A percentile compares a stretch with the other conserved stretches of the same genome.
Evolutionary conservation across 352 stramenopile species (phyloP).

Genomic region (Phytophthora megakarya): DNA sequence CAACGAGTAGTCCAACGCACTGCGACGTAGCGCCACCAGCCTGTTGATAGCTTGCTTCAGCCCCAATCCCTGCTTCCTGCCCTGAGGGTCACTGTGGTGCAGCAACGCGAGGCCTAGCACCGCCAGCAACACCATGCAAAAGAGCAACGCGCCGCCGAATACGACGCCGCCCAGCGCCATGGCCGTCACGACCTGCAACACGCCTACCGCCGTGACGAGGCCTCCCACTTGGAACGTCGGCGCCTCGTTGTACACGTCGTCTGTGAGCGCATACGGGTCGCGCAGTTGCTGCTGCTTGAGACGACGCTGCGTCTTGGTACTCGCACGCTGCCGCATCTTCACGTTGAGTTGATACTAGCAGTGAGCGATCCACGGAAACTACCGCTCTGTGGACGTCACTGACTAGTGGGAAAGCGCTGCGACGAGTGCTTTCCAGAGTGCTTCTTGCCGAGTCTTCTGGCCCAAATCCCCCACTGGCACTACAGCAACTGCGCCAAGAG

Average conservation of each 20-base stretch:
- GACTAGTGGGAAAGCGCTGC: conserved; percentile 33
- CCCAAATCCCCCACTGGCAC: conserved; percentile 32
- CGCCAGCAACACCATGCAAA: conserved; percentile 38
- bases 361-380: conserved; percentile 8
- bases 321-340: conserved; percentile 36
- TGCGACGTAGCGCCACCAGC: conserved; percentile 44
- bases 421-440: conserved; percentile 18
- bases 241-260: conserved; percentile 26
- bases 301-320: conserved; percentile 39
- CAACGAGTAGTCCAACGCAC: conserved; percentile 57
- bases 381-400: conserved; percentile 19
- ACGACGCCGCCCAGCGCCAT: conserved; percentile 39
- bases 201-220: conserved; percentile 39
- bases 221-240: conserved; percentile 46
- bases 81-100: conserved; percentile 15
- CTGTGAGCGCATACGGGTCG: conserved; percentile 36
- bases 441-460: conserved; percentile 20
- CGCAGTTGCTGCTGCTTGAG: conserved; percentile 37
- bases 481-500: conserved; percentile 22
- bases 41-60: conserved; percentile 25
- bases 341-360: conserved; percentile 27
- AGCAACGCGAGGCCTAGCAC: conserved; percentile 29
- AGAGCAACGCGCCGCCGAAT: conserved; percentile 47
- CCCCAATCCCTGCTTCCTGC: conserved; percentile 19
- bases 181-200: conserved; percentile 37